Evolutionary conservation across 805 yeast genomes (phyloP).

Genomic region (Isabelozyma pseudorhagii): DNA sequence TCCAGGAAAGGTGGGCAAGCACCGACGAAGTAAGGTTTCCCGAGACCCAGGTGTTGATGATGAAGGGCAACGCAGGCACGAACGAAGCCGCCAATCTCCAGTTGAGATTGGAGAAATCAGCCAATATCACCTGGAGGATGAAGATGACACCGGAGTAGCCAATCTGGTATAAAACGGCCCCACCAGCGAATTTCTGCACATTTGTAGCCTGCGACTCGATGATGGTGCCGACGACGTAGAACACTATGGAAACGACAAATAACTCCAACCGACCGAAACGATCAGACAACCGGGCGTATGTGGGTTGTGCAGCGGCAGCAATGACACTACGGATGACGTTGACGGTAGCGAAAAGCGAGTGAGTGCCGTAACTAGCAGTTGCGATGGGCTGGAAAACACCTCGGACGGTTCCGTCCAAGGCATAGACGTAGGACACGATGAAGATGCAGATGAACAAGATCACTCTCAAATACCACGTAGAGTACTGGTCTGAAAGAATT

Average conservation of each 20-base stretch:
- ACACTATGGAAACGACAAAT: conserved; percentile 44
- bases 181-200: conserved; percentile 60
- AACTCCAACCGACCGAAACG: conserved; percentile 63
- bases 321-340: conserved; percentile 56
- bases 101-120: conserved; percentile 66
- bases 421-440: conserved; percentile 55
- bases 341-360: conserved; percentile 58
- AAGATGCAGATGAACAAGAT: conserved; percentile 49
- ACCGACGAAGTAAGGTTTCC: conserved; percentile 51
- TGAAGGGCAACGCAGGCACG: conserved; percentile 67
- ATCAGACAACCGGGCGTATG: conserved; percentile 62
- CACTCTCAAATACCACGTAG: conserved; percentile 29
- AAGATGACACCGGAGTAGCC: conserved; percentile 65
- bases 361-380: conserved; percentile 49
- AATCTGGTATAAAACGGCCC: conserved; percentile 48
- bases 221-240: conserved; percentile 62
- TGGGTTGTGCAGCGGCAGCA: conserved; percentile 65
- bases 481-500: conserved; percentile 49
- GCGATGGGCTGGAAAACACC: conserved; percentile 52
- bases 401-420: conserved; percentile 53
- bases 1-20: conserved; percentile 59
- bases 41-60: conserved; percentile 76
- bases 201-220: conserved; percentile 59
- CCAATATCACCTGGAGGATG: conserved; percentile 52
- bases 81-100: conserved; percentile 69